Conservation (phyloP, 2,329 filamentous ascomycete genomes). For the Monilinia vaccinii-corymbosi region DNA sequence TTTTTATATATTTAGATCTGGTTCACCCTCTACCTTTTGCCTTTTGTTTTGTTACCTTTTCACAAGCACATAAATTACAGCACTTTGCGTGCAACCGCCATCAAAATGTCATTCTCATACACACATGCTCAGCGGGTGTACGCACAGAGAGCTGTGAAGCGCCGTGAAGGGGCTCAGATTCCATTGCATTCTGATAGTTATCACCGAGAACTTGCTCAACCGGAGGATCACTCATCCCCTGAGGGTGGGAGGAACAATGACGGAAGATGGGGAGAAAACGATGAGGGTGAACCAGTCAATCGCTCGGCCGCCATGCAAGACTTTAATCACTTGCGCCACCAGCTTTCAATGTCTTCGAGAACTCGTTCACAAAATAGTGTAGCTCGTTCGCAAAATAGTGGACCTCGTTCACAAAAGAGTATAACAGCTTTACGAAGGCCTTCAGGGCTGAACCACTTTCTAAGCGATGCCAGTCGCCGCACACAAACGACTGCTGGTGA, state of each 20-base stretch:
- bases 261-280: constrained; percentile 55
- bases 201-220: constrained; percentile 8
- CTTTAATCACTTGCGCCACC: constrained; percentile 45
- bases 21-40: neutral
- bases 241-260: constrained; percentile 22
- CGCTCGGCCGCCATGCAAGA: constrained; percentile 48
- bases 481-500: constrained; percentile 20
- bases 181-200: constrained; percentile 23
- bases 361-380: constrained; percentile 24
- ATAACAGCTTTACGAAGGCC: constrained; percentile 3
- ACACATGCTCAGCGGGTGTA: constrained; percentile 22
- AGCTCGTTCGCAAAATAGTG: constrained; percentile 15
- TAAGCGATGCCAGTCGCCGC: constrained; percentile 12
- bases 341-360: constrained; percentile 45
- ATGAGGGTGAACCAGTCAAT: constrained; percentile 41
- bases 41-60: neutral
- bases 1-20: neutral
- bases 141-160: constrained; percentile 13
- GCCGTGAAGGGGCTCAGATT: constrained; percentile 14
- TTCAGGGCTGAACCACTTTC: constrained; percentile 10
- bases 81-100: neutral
- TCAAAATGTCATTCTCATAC: constrained; percentile 24
- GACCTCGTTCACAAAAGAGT: constrained; percentile 27
- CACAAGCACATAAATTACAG: neutral
- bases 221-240: constrained; percentile 14